Evolutionary conservation across 1,139 yeast genomes (phyloP), one percentile per base, ranked within the genome.

Genomic region (Candida tropicalis): DNA sequence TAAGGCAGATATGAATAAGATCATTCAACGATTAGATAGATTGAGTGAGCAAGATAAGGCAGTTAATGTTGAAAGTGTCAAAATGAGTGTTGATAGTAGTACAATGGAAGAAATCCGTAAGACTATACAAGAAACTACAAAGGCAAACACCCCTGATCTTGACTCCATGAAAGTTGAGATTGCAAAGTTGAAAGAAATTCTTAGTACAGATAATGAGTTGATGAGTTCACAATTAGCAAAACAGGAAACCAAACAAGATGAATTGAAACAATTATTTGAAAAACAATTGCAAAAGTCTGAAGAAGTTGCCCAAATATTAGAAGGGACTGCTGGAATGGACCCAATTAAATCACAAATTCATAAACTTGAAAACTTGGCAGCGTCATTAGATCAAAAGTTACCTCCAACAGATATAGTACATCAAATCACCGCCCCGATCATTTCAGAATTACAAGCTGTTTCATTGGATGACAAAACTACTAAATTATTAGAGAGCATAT

Each of bases 1-100:
- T 12, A 66, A 67, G 44, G 55, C 60, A 24, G 72, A 66, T 44
- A 63, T 65, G 29, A 47, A 55, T 8, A 57, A 54, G 26, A 55
- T 67, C 17, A 39, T 63, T 4, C 48, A 41, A 7, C 50, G 52
- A 17, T 51, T 66, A 12, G 57, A 58, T 8, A 42, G 38, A 7
- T 17, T 49, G 26, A 39, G 28, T 24, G 39, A 37, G 10, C 15
- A 16, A 22, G 15, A 13, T 11, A 20, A 17, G 2, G 3, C 22
- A 3, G 15, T 11, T 2, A 15, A 10, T 8, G 2, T 16, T 5
- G 35, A 29, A 7, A 16, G 5, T n/a, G 10, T 16, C 8, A 24
- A 38, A 11, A 23, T 39, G 7, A 31, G 27, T 8, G 12, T 39
- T 13, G 10, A 16, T 18, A 23, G 24, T 18, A 33, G 13, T 27